Percentiles rank a stretch among this genome's conserved stretches.
Conservation (phyloP, 148 eudicot genomes). For the Selenicereus undatus region DNA sequence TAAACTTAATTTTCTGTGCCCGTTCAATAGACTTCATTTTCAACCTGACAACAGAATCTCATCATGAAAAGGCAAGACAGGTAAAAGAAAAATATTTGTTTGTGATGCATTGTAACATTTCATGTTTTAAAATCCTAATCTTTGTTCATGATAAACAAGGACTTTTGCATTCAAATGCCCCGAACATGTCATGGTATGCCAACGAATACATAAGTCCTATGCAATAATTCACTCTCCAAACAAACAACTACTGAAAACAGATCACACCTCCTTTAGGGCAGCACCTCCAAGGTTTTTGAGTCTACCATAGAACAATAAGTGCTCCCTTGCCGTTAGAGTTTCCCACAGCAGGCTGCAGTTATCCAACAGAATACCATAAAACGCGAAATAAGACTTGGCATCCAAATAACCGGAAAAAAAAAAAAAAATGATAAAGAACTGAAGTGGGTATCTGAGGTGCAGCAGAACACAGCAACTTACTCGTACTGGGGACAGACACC, state of each 20-base stretch:
- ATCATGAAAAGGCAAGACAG: too few species aligned
- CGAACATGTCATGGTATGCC: not conserved
- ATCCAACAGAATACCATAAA: not conserved
- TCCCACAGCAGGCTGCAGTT: conserved; percentile 70
- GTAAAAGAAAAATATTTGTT: too few species aligned
- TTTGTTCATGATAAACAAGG: not conserved
- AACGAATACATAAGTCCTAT: not conserved
- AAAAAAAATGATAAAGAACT: not conserved
- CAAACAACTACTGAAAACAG: not conserved
- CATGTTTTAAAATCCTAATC: too few species aligned
- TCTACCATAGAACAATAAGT: conserved; percentile 74
- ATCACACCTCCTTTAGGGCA: conserved; percentile 44
- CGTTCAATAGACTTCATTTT: not conserved
- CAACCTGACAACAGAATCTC: too few species aligned
- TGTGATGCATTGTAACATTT: too few species aligned
- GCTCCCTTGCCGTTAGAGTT: conserved; percentile 70
- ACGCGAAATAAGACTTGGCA: not conserved
- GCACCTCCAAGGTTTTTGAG: conserved; percentile 68
- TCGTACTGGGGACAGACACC: conserved; percentile 88
- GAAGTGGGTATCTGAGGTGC: not conserved
- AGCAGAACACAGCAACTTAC: conserved; percentile 37
- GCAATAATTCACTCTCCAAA: not conserved
- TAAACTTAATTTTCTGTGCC: not conserved
- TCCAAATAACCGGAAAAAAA: too few species aligned
- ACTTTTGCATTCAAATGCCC: not conserved